Conservation (phyloP, 2,329 filamentous ascomycete species). For the Aspergillus versicolor region DNA sequence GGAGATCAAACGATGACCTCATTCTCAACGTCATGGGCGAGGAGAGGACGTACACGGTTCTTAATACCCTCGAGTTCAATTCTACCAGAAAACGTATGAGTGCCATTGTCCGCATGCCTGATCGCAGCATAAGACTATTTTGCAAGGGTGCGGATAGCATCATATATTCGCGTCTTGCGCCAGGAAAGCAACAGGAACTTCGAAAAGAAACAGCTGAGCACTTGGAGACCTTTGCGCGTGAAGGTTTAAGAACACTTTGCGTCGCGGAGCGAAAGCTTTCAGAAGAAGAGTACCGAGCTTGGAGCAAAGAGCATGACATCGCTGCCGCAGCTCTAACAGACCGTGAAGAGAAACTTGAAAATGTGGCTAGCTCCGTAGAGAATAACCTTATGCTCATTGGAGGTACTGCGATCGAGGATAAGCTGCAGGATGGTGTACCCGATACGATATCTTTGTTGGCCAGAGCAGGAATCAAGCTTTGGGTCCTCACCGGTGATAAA, state of each 20-base stretch:
- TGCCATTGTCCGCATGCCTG: slow-evolving; percentile 90
- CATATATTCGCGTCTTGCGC: slow-evolving; percentile 87
- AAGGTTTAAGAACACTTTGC: slow-evolving; percentile 91
- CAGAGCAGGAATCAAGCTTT: slow-evolving; percentile 94
- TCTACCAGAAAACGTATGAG: slow-evolving; percentile 97
- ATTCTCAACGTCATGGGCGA: slow-evolving; percentile 83
- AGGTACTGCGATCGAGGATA: slow-evolving; percentile 95
- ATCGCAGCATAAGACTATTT: slow-evolving; percentile 83
- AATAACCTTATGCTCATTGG: slow-evolving; percentile 83
- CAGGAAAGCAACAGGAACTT: slow-evolving; percentile 81
- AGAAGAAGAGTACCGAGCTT: slow-evolving; percentile 79
- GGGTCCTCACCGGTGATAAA: slow-evolving; percentile 98
- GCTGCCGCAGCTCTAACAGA: slow-evolving; percentile 81
- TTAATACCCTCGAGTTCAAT: slow-evolving; percentile 97
- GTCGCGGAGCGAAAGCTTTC: slow-evolving; percentile 79
- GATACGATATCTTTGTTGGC: slow-evolving; percentile 91
- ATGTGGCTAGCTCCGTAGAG: slow-evolving; percentile 86
- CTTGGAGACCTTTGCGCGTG: slow-evolving; percentile 92
- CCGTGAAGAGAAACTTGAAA: slow-evolving; percentile 90
- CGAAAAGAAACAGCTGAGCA: slow-evolving; percentile 84
- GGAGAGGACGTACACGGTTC: slow-evolving; percentile 78
- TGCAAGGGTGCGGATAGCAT: slow-evolving; percentile 98
- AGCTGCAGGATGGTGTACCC: slow-evolving; percentile 92
- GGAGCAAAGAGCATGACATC: slow-evolving; percentile 83
- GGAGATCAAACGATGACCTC: slow-evolving; percentile 75